Evolutionary conservation across 805 yeast species (phyloP), one percentile per base, ranked within the genome.

Genomic region (Lipomyces yamadae): DNA sequence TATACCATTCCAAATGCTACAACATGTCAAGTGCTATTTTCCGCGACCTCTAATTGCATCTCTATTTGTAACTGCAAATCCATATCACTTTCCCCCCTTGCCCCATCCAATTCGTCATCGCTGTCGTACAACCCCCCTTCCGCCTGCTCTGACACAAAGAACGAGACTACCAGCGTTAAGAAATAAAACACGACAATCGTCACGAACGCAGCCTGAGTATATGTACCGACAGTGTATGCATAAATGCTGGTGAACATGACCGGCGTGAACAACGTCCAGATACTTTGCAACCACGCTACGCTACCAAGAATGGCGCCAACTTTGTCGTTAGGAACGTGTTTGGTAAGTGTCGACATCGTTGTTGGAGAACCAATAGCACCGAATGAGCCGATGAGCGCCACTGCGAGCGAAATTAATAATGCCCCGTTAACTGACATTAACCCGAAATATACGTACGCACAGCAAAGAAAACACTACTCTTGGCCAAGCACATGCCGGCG

Each of bases 221-320:
- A 63, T 24, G n/a, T 29, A 11, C 64, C 62, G 15, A 71, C 72
- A 3, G 73, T 70, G 18, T 58, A 52, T 8, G 70, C 63, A 56
- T 71, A 71, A 6, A 70, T 35, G 30, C 50, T 55, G 11, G 64
- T 58, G 57, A 66, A 62, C 4, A 66, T 13, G 6, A 65, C 42
- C 15, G 72, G 74, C 2, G 68, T 66, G 15, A 71, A 45, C 0
- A 70, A 56, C 3, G 68, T 52, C 24, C 64, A 53, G 8, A 70
- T n/a, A 29, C 63, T 56, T 42, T 66, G 66, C 50, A 70, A 35
- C n/a, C 60, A 55, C 33, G 71, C 64, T 2, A 69, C 45, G 3
- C 71, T 73, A 15, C 73, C 74, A 7, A 71, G 59, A 56, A 70
- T 65, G 8, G 70, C 63, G 10, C 73, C 73, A 13, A 66, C 61